phyloP scores from a whole-genome alignment of 352 stramenopile species.

The Phytophthora rubi region DNA sequence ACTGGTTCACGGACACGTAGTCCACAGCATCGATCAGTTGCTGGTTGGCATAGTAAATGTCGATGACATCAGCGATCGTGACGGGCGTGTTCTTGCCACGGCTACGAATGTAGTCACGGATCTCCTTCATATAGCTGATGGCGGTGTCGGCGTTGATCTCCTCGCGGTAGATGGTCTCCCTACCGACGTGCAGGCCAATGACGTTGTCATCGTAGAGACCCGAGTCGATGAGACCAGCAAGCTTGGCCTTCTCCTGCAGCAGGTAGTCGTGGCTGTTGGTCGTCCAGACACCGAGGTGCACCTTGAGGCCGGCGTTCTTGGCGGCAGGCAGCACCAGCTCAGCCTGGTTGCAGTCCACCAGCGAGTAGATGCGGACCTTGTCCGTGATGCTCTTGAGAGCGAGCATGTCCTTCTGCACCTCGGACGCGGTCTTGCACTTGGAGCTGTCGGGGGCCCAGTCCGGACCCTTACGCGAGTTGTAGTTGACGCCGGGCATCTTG shows the following conservation, averaged over 20 bases:
- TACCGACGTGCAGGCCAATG: conserved; percentile 63
- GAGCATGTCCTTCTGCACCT: conserved; percentile 66
- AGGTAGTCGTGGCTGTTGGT: conserved; percentile 44
- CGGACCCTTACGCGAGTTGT: conserved; percentile 68
- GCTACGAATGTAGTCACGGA: conserved; percentile 49
- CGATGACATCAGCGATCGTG: conserved; percentile 74
- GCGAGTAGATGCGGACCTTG: conserved; percentile 73
- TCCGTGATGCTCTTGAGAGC: conserved; percentile 51
- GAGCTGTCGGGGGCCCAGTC: conserved; percentile 49
- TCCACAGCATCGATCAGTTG: conserved; percentile 69
- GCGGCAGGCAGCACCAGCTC: conserved; percentile 52
- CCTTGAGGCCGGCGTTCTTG: conserved; percentile 50
- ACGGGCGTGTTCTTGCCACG: conserved; percentile 57
- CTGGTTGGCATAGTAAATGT: conserved; percentile 69
- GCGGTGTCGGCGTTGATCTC: conserved; percentile 53
- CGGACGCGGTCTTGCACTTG: conserved; percentile 53
- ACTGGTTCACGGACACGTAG: conserved; percentile 79
- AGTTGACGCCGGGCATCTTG: conserved; percentile 77
- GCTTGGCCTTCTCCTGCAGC: conserved; percentile 52
- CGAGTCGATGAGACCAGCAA: conserved; percentile 46
- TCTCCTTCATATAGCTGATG: conserved; percentile 67
- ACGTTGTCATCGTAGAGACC: conserved; percentile 59
- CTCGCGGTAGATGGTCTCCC: conserved; percentile 74
- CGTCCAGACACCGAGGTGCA: conserved; percentile 77
- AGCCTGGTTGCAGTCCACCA: conserved; percentile 62